These are phyloP conservation scores for Zancudomyces culisetae DNA, from an alignment of 371 early-diverging fungal species.

Conservation along the genomic window DNA sequence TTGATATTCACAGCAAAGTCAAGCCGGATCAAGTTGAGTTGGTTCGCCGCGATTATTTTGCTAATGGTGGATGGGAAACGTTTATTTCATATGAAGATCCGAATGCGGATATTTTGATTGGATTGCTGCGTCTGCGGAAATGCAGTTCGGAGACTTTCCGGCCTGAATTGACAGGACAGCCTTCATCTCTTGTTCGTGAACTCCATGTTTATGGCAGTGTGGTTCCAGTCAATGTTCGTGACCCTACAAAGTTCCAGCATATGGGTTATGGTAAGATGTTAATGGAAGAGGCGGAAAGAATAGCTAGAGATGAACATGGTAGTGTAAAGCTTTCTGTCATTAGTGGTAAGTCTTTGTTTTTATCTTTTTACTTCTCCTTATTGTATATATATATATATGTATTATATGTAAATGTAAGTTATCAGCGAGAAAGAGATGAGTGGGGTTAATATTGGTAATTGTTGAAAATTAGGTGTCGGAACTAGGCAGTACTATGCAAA, in stretches of 20 bases:
- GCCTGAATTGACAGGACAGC: constrained; percentile 66
- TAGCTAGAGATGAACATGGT: constrained; percentile 96
- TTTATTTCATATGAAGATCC: constrained; percentile 99
- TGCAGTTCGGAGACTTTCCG: constrained; percentile 80
- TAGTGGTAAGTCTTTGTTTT: constrained; percentile 30
- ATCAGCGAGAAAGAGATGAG: too few species aligned
- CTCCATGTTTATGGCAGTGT: constrained; percentile 98
- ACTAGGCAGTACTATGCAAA: constrained; percentile 98
- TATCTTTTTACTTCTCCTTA: background rate
- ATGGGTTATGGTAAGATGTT: constrained; percentile 97
- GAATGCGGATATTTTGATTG: constrained; percentile 94
- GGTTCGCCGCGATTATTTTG: constrained; percentile 96
- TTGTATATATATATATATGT: background rate
- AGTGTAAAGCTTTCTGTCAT: constrained; percentile 94
- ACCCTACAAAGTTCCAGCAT: constrained; percentile 98
- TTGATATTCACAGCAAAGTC: constrained; percentile 94
- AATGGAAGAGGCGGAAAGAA: constrained; percentile 99
- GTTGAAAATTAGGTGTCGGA: constrained; percentile 86
- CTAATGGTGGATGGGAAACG: constrained; percentile 99
- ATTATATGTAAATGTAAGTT: too few species aligned
- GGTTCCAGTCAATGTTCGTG: constrained; percentile 90
- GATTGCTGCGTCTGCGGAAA: constrained; percentile 91
- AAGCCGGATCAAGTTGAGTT: constrained; percentile 89
- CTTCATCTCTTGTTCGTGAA: constrained; percentile 91
- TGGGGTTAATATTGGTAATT: too few species aligned